Evolutionary conservation across 768 basidiomycete genomes (phyloP).

Genomic region (Saitozyma sp.): DNA sequence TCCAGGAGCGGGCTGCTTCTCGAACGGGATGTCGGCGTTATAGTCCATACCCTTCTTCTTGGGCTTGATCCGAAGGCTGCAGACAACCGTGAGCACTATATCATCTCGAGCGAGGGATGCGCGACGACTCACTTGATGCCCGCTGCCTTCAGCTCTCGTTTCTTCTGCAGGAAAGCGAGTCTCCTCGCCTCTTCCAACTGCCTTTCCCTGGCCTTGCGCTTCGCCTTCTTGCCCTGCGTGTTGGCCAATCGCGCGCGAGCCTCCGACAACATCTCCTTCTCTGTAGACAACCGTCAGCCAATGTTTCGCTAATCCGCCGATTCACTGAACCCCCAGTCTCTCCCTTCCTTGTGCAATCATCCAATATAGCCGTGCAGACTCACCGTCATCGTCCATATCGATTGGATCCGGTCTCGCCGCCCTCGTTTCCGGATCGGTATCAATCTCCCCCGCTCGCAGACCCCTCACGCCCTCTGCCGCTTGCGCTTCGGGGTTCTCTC

Average conservation of each 20-base stretch:
- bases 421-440: conserved; percentile 98
- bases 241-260: conserved; percentile 96
- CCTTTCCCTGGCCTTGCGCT: conserved; percentile 95
- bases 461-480: conserved; percentile 88
- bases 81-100: background rate
- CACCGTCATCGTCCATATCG: conserved; percentile 99
- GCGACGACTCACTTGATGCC: conserved; percentile 76
- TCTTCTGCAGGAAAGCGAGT: conserved; percentile 93
- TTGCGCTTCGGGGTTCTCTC: conserved; percentile 68
- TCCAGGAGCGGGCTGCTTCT: conserved; percentile 90
- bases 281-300: conserved; percentile 53
- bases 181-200: conserved; percentile 94
- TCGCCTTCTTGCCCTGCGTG: conserved; percentile 99
- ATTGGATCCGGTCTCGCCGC: conserved; percentile 98
- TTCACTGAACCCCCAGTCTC: background rate
- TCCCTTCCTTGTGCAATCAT: background rate
- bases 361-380: conserved; percentile 29
- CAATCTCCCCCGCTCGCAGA: conserved; percentile 92
- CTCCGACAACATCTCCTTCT: conserved; percentile 99
- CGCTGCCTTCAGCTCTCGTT: conserved; percentile 93
- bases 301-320: background rate
- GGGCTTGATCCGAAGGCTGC: conserved; percentile 84
- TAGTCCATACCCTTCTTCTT: conserved; percentile 99
- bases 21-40: conserved; percentile 97
- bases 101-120: background rate